Evolutionary conservation across 495 filamentous ascomycete species (phyloP).

Genomic region (Cetradonia linearis): DNA sequence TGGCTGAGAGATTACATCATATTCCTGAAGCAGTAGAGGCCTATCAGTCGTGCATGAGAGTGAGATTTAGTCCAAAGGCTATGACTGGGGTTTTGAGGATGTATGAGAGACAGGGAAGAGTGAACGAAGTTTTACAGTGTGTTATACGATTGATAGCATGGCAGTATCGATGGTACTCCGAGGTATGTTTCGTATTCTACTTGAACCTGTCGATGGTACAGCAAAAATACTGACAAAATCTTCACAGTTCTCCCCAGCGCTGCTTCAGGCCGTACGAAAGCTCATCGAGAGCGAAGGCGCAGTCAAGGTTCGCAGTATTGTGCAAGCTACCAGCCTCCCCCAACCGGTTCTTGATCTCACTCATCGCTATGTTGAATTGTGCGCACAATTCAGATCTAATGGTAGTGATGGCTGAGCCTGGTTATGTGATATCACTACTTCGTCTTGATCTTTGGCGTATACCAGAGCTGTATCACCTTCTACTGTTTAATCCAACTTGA

Average conservation of each 20-base stretch:
- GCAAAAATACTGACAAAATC: background rate
- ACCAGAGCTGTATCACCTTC: background rate
- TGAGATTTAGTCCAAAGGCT: conserved; percentile 82
- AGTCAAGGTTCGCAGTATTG: conserved; percentile 92
- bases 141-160: conserved; percentile 85
- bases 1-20: conserved; percentile 88
- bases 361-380: conserved; percentile 89
- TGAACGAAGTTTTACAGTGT: conserved; percentile 62
- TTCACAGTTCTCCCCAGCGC: conserved; percentile 74
- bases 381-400: conserved; percentile 87
- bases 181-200: conserved; percentile 41
- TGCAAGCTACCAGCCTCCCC: conserved; percentile 87
- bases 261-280: conserved; percentile 76
- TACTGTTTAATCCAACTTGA: background rate
- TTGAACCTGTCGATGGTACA: background rate
- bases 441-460: background rate
- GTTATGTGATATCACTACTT: conserved; percentile 6
- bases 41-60: conserved; percentile 69
- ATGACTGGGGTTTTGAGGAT: conserved; percentile 72
- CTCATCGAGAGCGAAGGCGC: conserved; percentile 96
- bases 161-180: conserved; percentile 99
- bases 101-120: conserved; percentile 63
- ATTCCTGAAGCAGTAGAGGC: conserved; percentile 82
- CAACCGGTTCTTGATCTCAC: conserved; percentile 90
- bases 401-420: conserved; percentile 68